Percentiles rank a stretch among this genome's conserved stretches.
phyloP scores from a whole-genome alignment of 495 filamentous ascomycete species.

The Aspergillus bridgeri region DNA sequence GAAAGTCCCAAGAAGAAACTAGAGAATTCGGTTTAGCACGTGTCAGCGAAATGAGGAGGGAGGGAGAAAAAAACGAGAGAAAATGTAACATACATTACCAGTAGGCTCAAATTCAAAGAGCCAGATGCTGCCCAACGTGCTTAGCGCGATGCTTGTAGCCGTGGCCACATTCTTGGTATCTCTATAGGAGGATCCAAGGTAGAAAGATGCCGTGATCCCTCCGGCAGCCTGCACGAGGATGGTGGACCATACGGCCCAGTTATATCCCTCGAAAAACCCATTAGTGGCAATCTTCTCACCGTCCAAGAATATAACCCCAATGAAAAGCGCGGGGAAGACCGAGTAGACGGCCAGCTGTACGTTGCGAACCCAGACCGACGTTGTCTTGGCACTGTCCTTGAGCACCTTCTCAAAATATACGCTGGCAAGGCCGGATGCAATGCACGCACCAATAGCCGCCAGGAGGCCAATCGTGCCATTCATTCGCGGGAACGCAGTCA shows the following conservation, averaged over 20 bases:
- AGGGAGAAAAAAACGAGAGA: background rate
- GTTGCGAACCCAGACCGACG: constrained; percentile 87
- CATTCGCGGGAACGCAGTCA: constrained; percentile 59
- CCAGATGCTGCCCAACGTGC: constrained; percentile 76
- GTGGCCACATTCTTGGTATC: constrained; percentile 86
- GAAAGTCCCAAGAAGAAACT: constrained; percentile 80
- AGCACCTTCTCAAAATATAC: constrained; percentile 95
- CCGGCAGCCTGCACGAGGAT: constrained; percentile 79
- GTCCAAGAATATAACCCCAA: constrained; percentile 83
- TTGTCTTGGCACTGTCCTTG: constrained; percentile 67
- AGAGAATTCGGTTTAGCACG: too few species aligned
- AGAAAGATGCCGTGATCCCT: constrained; percentile 77
- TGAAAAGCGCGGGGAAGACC: constrained; percentile 77
- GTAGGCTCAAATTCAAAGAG: constrained; percentile 80
- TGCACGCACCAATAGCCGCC: constrained; percentile 70
- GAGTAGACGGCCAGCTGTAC: constrained; percentile 92
- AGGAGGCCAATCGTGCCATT: constrained; percentile 73
- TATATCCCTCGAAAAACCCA: constrained; percentile 93
- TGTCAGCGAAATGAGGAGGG: too few species aligned
- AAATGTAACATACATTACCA: constrained; percentile 55
- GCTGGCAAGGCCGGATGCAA: constrained; percentile 77
- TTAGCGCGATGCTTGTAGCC: constrained; percentile 82
- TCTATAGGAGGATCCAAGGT: constrained; percentile 68
- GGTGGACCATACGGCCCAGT: constrained; percentile 82
- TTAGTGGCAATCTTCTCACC: constrained; percentile 75